A percentile compares a stretch with the other conserved stretches of the same genome.
phyloP scores from a whole-genome alignment of 1,284 basidiomycete genomes.

The Cerioporus squamosus region DNA sequence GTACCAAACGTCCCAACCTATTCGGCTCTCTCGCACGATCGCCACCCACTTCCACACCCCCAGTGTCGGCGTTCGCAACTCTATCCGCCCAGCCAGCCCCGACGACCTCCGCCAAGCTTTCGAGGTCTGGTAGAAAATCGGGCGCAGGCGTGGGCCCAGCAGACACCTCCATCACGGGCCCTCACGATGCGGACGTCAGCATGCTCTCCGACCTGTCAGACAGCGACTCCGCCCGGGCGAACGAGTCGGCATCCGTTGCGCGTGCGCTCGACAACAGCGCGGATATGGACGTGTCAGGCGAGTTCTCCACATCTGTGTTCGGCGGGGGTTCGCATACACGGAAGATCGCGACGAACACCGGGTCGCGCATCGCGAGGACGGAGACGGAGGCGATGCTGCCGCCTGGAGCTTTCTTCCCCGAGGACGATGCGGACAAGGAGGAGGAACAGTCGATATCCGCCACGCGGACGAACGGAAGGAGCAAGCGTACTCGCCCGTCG shows the following conservation, averaged over 20 bases:
- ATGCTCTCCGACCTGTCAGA: conserved; percentile 25
- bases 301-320: conserved; percentile 26
- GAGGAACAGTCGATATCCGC: not conserved
- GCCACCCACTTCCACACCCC: not conserved
- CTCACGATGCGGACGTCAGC: conserved; percentile 24
- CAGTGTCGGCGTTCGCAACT: conserved; percentile 19
- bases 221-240: conserved; percentile 8
- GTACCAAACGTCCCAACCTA: conserved; percentile 30
- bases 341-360: conserved; percentile 8
- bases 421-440: conserved; percentile 27
- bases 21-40: conserved; percentile 14
- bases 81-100: conserved; percentile 2
- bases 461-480: conserved; percentile 6
- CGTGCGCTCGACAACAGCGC: conserved; percentile 11
- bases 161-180: conserved; percentile 18
- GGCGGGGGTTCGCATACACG: conserved; percentile 8
- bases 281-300: conserved; percentile 19
- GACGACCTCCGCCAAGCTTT: not conserved
- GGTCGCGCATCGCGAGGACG: conserved; percentile 19
- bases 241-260: conserved; percentile 9
- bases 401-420: conserved; percentile 44
- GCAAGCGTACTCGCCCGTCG: conserved; percentile 7
- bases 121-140: not conserved
- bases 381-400: conserved; percentile 33
- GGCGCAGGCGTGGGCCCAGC: not conserved